A percentile compares a stretch with the other conserved stretches of the same genome.
Evolutionary conservation across 306 rosid genomes (phyloP).

Genomic region (Inga laurina): DNA sequence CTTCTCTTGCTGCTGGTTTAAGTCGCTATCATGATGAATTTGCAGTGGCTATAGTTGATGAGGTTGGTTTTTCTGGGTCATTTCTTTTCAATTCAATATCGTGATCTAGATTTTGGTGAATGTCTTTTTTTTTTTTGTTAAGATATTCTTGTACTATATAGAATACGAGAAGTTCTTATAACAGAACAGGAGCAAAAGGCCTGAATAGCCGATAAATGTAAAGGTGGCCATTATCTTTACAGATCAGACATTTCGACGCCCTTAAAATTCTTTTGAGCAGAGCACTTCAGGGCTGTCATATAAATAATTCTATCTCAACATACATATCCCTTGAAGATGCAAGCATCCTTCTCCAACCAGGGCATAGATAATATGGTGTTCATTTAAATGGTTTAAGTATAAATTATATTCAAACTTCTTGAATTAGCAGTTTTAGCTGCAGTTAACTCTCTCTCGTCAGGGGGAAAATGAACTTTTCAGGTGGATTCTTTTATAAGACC

Average conservation of each 20-base stretch:
- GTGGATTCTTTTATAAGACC: background rate
- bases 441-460: background rate
- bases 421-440: background rate
- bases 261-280: background rate
- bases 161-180: background rate
- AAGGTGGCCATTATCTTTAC: background rate
- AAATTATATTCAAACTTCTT: conserved; percentile 21
- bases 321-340: background rate
- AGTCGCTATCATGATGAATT: conserved; percentile 98
- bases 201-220: background rate
- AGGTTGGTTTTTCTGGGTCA: conserved; percentile 53
- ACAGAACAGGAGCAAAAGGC: background rate
- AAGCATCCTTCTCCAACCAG: background rate
- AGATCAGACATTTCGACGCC: background rate
- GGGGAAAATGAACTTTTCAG: background rate
- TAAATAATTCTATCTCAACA: background rate
- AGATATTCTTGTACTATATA: background rate
- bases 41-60: conserved; percentile 94
- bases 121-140: conserved; percentile 1
- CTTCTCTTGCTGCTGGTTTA: conserved; percentile 97
- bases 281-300: background rate
- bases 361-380: background rate
- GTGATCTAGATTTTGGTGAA: conserved; percentile 30
- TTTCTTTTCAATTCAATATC: conserved; percentile 23
- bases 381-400: conserved; percentile 14